A percentile compares a stretch with the other conserved stretches of the same genome.
These are phyloP conservation scores for Lasiosphaeriaceae sp. DNA, from an alignment of 495 filamentous ascomycete genomes.

Conservation along the genomic window DNA sequence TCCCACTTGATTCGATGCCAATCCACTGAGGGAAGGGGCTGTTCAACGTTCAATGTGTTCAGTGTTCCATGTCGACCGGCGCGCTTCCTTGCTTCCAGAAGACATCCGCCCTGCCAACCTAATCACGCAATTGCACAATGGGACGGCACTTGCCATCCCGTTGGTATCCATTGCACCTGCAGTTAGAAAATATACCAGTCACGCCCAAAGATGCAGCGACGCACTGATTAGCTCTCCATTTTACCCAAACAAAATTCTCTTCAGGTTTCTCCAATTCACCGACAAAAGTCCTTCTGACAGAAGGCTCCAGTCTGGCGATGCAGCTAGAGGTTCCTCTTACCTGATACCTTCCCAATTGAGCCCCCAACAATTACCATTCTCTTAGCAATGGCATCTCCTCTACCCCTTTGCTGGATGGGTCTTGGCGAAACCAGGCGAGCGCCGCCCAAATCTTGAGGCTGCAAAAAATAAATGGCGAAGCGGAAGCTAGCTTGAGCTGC, in stretches of 20 bases:
- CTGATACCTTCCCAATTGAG: constrained; percentile 30
- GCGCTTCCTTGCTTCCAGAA: too few species aligned
- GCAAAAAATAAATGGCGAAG: neutral
- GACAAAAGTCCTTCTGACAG: neutral
- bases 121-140: too few species aligned
- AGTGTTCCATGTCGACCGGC: too few species aligned
- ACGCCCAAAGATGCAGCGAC: too few species aligned
- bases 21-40: too few species aligned
- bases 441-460: neutral
- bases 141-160: too few species aligned
- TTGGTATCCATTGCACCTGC: too few species aligned
- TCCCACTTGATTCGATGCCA: too few species aligned
- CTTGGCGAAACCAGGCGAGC: neutral
- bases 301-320: constrained; percentile 22
- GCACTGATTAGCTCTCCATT: neutral
- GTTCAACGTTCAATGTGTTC: too few species aligned
- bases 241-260: constrained; percentile 6
- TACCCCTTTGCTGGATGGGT: neutral
- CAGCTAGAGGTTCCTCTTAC: constrained; percentile 35
- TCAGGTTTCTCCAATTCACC: neutral
- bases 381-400: neutral
- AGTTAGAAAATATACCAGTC: too few species aligned
- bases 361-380: constrained; percentile 1
- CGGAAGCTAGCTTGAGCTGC: neutral
- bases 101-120: too few species aligned